Percentiles rank a stretch among this genome's conserved stretches.
Evolutionary conservation across 768 basidiomycete species (phyloP).

Genomic region (Crepidotus variabilis): DNA sequence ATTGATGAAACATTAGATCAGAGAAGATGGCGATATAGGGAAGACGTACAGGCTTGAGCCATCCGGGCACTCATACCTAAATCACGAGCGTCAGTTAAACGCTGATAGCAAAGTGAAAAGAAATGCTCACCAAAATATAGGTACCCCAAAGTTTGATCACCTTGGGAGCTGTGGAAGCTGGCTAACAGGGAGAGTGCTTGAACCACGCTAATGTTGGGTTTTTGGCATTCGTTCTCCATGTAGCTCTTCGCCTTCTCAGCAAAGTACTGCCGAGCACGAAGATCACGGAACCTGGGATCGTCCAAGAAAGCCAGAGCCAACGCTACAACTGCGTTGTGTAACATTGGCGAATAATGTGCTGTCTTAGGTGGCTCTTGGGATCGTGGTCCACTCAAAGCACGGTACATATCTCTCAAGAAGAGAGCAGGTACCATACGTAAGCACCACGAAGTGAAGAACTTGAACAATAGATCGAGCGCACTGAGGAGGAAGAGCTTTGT

Average conservation of each 20-base stretch:
- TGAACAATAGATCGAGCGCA: slow-evolving; percentile 43
- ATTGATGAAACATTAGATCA: slow-evolving; percentile 3
- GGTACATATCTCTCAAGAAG: slow-evolving; percentile 47
- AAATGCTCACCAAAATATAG: slow-evolving; percentile 40
- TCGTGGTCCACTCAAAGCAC: slow-evolving; percentile 31
- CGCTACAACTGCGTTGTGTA: slow-evolving; percentile 63
- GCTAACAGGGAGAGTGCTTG: slow-evolving; percentile 40
- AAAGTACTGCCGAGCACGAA: slow-evolving; percentile 38
- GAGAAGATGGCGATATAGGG: neutral
- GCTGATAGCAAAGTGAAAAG: neutral
- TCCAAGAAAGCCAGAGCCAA: slow-evolving; percentile 41
- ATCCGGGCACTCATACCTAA: slow-evolving; percentile 57
- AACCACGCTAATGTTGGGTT: slow-evolving; percentile 41
- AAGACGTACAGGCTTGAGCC: slow-evolving; percentile 51
- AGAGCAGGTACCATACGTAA: slow-evolving; percentile 43
- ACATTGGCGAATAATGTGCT: slow-evolving; percentile 66
- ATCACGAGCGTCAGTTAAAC: slow-evolving; percentile 5
- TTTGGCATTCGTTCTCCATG: slow-evolving; percentile 42
- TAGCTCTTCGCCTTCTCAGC: slow-evolving; percentile 40
- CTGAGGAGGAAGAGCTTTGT: slow-evolving; percentile 17
- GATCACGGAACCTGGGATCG: slow-evolving; percentile 37
- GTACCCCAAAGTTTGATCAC: slow-evolving; percentile 45
- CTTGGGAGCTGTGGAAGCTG: slow-evolving; percentile 43
- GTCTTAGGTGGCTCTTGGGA: slow-evolving; percentile 38
- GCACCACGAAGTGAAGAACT: slow-evolving; percentile 48